A percentile compares a stretch with the other conserved stretches of the same genome.
These are phyloP conservation scores for Calocybe cyanea DNA, from an alignment of 768 basidiomycete species.

Conservation along the genomic window DNA sequence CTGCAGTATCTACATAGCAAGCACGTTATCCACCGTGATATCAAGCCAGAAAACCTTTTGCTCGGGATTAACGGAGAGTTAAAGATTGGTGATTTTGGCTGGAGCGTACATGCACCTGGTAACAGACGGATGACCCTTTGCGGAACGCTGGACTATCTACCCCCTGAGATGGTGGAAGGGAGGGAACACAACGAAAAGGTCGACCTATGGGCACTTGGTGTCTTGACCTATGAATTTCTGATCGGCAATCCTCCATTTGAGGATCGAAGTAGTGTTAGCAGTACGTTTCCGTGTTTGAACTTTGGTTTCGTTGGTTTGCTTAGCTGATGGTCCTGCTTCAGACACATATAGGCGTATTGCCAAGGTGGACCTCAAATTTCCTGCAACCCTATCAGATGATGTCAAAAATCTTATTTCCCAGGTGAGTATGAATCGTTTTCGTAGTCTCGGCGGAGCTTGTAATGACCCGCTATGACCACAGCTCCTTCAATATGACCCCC, in stretches of 20 bases:
- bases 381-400: slow-evolving; percentile 53
- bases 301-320: not conserved
- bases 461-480: slow-evolving; percentile 22
- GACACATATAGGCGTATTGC: slow-evolving; percentile 91
- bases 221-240: slow-evolving; percentile 94
- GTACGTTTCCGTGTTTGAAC: slow-evolving; percentile 35
- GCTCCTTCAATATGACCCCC: slow-evolving; percentile 83
- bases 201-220: slow-evolving; percentile 95
- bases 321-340: slow-evolving; percentile 20
- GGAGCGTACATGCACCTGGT: slow-evolving; percentile 95
- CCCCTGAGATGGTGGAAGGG: slow-evolving; percentile 97
- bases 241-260: slow-evolving; percentile 81
- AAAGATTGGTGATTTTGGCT: slow-evolving; percentile 98
- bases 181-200: slow-evolving; percentile 87
- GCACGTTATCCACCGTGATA: slow-evolving; percentile 98
- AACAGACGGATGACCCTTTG: slow-evolving; percentile 89
- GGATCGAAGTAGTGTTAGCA: slow-evolving; percentile 71
- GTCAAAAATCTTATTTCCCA: slow-evolving; percentile 62
- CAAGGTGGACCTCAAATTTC: slow-evolving; percentile 76
- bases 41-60: slow-evolving; percentile 97
- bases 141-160: slow-evolving; percentile 94
- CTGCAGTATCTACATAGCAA: slow-evolving; percentile 88
- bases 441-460: not conserved
- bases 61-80: slow-evolving; percentile 94
- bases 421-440: slow-evolving; percentile 32